A percentile compares a stretch with the other conserved stretches of the same genome.
phyloP scores from a whole-genome alignment of 345 rosid genomes.

The Eucalyptus cloeziana region DNA sequence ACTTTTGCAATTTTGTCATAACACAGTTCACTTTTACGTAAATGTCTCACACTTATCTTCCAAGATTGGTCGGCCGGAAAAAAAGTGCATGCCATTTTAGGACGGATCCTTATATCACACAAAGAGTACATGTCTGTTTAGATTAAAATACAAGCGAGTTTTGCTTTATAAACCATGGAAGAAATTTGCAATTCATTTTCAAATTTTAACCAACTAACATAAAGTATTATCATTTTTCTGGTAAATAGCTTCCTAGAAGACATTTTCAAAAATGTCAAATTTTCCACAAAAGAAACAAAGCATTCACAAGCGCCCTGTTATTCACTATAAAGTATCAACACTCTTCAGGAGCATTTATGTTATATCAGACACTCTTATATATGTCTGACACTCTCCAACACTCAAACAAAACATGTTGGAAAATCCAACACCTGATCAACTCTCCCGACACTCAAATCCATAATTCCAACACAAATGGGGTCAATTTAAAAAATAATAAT shows the following conservation, averaged over 20 bases:
- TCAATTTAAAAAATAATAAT: no score
- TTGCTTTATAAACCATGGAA: neutral
- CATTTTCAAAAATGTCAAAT: neutral
- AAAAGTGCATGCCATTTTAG: neutral
- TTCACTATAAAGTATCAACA: no score
- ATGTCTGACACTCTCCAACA: fast-evolving
- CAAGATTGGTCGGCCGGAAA: neutral
- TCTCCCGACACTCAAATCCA: fast-evolving
- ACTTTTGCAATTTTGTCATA: neutral
- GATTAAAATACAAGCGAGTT: neutral
- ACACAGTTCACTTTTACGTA: neutral
- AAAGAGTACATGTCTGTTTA: fast-evolving
- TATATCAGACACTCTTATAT: fast-evolving
- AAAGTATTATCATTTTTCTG: neutral
- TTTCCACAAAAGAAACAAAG: fast-evolving
- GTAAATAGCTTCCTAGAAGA: neutral
- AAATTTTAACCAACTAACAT: neutral
- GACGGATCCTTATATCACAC: neutral
- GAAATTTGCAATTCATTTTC: neutral
- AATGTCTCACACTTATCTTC: neutral
- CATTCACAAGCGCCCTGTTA: fast-evolving
- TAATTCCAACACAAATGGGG: no score
- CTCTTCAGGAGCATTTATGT: fast-evolving
- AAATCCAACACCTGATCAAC: fast-evolving
- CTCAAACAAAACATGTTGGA: fast-evolving